A percentile compares a stretch with the other conserved stretches of the same genome.
Conservation (phyloP, 352 stramenopile species). For the Discostella stelligera region DNA sequence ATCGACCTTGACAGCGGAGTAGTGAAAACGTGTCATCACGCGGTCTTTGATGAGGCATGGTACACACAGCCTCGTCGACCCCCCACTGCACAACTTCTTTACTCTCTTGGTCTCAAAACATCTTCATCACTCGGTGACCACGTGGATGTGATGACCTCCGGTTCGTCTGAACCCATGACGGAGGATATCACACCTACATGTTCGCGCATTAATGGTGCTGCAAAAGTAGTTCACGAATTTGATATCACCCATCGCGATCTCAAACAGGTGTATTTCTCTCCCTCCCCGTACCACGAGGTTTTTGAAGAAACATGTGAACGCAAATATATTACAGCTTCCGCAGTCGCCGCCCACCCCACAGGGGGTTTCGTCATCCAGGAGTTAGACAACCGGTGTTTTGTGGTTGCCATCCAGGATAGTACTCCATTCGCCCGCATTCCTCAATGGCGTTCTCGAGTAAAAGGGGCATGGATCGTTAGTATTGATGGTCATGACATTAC, state of each 20-base stretch:
- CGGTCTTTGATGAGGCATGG: constrained; percentile 9
- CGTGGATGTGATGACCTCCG: too few relatives aligned
- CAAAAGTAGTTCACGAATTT: not conserved
- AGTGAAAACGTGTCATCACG: constrained; percentile 7
- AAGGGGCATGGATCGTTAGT: constrained; percentile 6
- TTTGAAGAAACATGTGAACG: constrained; percentile 6
- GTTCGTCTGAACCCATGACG: too few relatives aligned
- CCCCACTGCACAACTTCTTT: constrained; percentile 10
- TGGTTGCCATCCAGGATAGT: not conserved
- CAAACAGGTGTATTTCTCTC: too few relatives aligned
- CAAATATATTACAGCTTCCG: not conserved
- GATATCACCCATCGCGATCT: too few relatives aligned
- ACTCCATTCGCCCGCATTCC: constrained; percentile 4
- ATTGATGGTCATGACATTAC: not conserved
- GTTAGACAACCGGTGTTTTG: not conserved
- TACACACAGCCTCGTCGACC: constrained; percentile 2
- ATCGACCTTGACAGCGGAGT: not conserved
- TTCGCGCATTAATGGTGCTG: not conserved
- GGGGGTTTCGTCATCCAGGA: not conserved
- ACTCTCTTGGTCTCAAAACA: not conserved
- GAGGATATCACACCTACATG: too few relatives aligned
- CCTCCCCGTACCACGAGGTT: not conserved
- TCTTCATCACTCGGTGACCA: too few relatives aligned
- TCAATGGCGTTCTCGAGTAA: constrained; percentile 1
- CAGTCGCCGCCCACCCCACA: not conserved